phyloP scores from a whole-genome alignment of 192 early-diverging fungal genomes.

The Umbelopsis vinacea region DNA sequence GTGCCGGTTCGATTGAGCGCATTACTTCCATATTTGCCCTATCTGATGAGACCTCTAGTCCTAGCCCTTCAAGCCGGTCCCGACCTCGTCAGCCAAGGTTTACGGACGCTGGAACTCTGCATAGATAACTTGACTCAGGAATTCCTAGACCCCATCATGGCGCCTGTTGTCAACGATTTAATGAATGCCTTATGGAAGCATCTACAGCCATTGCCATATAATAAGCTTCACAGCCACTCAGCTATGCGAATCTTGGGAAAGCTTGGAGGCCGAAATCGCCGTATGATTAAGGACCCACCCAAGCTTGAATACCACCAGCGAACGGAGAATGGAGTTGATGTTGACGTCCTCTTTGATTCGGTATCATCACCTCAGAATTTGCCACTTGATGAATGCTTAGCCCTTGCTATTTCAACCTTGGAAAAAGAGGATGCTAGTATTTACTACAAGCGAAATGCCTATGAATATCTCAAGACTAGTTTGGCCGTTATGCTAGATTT shows the following conservation, averaged over 20 bases:
- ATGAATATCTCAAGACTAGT: constrained; percentile 69
- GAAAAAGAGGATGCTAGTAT: constrained; percentile 53
- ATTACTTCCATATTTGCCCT: constrained; percentile 88
- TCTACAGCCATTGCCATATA: constrained; percentile 86
- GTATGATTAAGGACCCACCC: constrained; percentile 78
- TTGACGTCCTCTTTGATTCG: constrained; percentile 63
- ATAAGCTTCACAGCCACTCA: constrained; percentile 77
- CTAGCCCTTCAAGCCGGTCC: constrained; percentile 89
- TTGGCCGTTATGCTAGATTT: constrained; percentile 70
- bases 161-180: constrained; percentile 90
- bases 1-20: constrained; percentile 96
- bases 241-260: constrained; percentile 95
- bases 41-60: constrained; percentile 96
- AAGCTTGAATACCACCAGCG: constrained; percentile 48
- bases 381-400: constrained; percentile 62
- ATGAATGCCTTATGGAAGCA: constrained; percentile 96
- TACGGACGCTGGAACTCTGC: constrained; percentile 96
- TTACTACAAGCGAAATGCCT: constrained; percentile 63
- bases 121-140: constrained; percentile 98
- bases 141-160: constrained; percentile 95
- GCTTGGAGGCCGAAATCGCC: constrained; percentile 95
- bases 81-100: constrained; percentile 93
- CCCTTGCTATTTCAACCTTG: constrained; percentile 57
- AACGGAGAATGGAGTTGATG: constrained; percentile 60
- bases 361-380: constrained; percentile 51